Percentiles rank a stretch among this genome's conserved stretches.
These are phyloP conservation scores for Diaporthe destruens DNA, from an alignment of 2,329 filamentous ascomycete species.

Conservation along the genomic window DNA sequence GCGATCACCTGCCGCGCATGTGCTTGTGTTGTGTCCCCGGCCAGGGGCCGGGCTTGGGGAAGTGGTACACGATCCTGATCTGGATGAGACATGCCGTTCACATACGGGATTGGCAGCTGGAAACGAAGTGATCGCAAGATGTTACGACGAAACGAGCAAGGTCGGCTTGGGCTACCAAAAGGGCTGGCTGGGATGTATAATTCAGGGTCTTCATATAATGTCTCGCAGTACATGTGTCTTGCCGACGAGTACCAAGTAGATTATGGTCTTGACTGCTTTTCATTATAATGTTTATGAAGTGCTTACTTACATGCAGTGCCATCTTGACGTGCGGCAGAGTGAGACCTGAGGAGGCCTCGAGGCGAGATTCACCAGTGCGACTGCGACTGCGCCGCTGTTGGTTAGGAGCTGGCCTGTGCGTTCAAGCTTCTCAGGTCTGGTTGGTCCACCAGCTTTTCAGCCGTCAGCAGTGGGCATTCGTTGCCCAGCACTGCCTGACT, in stretches of 20 bases:
- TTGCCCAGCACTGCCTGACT: not conserved
- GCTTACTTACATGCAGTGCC: not conserved
- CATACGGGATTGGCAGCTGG: not conserved
- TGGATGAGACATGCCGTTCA: constrained; percentile 15
- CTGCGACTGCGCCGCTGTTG: constrained; percentile 10
- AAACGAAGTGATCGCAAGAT: constrained; percentile 4
- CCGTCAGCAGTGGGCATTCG: not conserved
- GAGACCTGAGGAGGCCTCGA: not conserved
- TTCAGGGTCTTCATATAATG: constrained; percentile 19
- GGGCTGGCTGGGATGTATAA: constrained; percentile 28
- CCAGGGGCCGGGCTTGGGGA: not conserved
- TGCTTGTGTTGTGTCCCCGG: not conserved
- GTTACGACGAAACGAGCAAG: constrained; percentile 39
- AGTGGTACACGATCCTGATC: not conserved
- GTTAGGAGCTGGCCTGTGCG: constrained; percentile 5
- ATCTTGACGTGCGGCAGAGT: not conserved
- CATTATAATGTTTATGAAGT: constrained; percentile 28
- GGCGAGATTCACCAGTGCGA: not conserved
- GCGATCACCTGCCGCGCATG: not conserved
- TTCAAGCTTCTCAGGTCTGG: not conserved
- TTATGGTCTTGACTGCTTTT: constrained; percentile 17
- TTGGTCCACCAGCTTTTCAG: not conserved
- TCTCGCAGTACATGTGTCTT: constrained; percentile 33
- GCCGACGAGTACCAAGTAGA: constrained; percentile 14
- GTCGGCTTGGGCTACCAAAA: constrained; percentile 20